Percentiles rank a stretch among this genome's conserved stretches.
phyloP scores from a whole-genome alignment of 805 yeast genomes.

The Teunomyces stri region DNA sequence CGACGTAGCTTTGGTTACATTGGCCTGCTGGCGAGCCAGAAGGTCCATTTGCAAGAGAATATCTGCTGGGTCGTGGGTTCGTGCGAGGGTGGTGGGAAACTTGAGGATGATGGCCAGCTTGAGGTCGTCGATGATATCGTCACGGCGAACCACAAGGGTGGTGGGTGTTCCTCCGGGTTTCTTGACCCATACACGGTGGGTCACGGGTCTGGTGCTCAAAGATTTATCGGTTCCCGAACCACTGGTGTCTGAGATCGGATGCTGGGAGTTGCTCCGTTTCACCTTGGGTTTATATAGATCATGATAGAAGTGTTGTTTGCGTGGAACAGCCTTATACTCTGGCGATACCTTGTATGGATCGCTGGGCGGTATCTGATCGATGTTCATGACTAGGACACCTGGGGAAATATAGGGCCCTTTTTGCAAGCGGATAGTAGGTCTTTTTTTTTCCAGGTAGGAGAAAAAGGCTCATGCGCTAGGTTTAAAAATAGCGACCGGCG shows the following conservation, averaged over 20 bases:
- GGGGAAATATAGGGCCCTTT: background rate
- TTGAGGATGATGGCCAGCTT: slow-evolving; percentile 62
- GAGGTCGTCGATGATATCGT: slow-evolving; percentile 78
- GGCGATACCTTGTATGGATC: slow-evolving; percentile 6
- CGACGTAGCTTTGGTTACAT: background rate
- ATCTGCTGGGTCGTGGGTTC: slow-evolving; percentile 69
- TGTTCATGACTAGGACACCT: background rate
- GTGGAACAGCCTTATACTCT: slow-evolving; percentile 4
- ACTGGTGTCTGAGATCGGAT: background rate
- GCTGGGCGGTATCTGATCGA: background rate
- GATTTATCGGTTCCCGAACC: background rate
- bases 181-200: slow-evolving; percentile 53
- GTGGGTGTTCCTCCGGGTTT: slow-evolving; percentile 60
- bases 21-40: slow-evolving; percentile 1
- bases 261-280: background rate
- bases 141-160: slow-evolving; percentile 56
- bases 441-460: too few species aligned
- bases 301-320: background rate
- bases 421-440: background rate
- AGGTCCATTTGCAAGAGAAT: slow-evolving; percentile 39
- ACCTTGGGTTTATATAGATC: slow-evolving; percentile 1
- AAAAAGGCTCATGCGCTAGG: too few species aligned
- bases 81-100: slow-evolving; percentile 65
- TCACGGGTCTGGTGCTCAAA: slow-evolving; percentile 4
- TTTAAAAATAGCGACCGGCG: too few species aligned